phyloP scores from a whole-genome alignment of 2,329 filamentous ascomycete species.

The Trichophyton verrucosum region DNA sequence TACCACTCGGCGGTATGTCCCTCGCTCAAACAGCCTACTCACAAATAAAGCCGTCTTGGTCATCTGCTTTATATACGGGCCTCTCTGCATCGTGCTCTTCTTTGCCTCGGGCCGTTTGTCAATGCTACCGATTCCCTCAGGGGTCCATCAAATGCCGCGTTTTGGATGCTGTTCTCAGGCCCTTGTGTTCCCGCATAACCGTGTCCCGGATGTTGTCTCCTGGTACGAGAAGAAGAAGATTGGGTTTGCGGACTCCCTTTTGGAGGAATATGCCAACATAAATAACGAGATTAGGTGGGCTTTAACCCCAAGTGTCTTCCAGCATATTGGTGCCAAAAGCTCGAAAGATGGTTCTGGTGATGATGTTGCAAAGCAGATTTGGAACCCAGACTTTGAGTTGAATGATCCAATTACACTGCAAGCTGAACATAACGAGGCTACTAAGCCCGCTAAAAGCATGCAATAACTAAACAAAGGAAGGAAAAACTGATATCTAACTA shows the following conservation, averaged over 20 bases:
- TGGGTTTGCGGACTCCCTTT: conserved; percentile 7
- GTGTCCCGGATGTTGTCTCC: conserved; percentile 5
- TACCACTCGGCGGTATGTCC: conserved; percentile 4
- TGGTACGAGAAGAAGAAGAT: conserved; percentile 9
- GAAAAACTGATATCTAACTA: neutral
- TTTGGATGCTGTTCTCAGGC: conserved; percentile 10
- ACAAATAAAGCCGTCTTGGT: conserved; percentile 1
- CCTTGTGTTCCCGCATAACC: conserved; percentile 7
- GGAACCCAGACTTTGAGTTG: conserved; percentile 9
- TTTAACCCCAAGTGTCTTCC: conserved; percentile 8
- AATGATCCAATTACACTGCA: conserved; percentile 9
- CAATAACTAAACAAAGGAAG: neutral
- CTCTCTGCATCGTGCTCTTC: conserved; percentile 7
- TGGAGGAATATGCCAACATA: conserved; percentile 8
- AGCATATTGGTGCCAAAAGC: conserved; percentile 8
- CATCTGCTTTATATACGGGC: conserved; percentile 6
- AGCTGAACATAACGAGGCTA: conserved; percentile 5
- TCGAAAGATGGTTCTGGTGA: conserved; percentile 5
- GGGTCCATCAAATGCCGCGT: conserved; percentile 9
- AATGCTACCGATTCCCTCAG: conserved; percentile 5
- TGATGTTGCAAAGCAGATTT: conserved; percentile 5
- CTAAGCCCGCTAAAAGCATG: neutral
- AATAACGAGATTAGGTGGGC: conserved; percentile 10
- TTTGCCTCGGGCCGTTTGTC: conserved; percentile 4
- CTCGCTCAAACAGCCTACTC: conserved; percentile 1